Base-by-base conservation (phyloP, 2,329 filamentous ascomycete species). In the Venturiaceae sp. region DNA sequence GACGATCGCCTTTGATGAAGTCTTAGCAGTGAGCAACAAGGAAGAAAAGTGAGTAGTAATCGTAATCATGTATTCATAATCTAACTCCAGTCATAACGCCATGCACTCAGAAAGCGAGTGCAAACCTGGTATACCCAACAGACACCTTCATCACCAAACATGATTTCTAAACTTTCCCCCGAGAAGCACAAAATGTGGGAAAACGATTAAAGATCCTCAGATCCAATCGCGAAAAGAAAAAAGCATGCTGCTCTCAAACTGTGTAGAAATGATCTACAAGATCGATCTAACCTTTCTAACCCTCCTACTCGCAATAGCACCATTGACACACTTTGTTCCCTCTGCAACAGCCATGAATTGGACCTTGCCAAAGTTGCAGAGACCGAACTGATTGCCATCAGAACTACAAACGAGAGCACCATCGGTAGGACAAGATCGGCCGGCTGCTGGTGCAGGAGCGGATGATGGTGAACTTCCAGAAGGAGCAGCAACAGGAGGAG, bases 341-440 rank as follows among this genome's bases (percentile, higher is more conserved):
- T 1, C 58, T 6, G 58, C 28, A 2, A 60, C 54, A 11, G 37
- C 32, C 53, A 47, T 47, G 32, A 56, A 26, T 5, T 44, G 26
- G 8, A 44, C 58, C 8, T 33, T 39, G 1, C 58, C 58, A 32
- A 33, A 47, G 23, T 55, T 56, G 44, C 59, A 60, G 13, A 57
- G 11, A 36, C 57, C 60, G 19, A 41, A 55, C 37, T 53, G 36
- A 9, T 16, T 50, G 21, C 50, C 57, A 53, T 60, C 59, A 19
- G 32, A n/a, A 19, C 39, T 47, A 33, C 59, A 60, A 19, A 57
- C 37, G 19, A 60, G 21, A 23, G 23, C 36, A 21, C 59, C 59
- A n/a, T 58, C 57, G 16, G 44, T 32, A 14, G 44, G 14, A 21
- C 59, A 60, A 30, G 44, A 44, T n/a, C 21, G 7, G n/a, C 47